These are phyloP conservation scores for Candida golubevii DNA, from an alignment of 805 yeast species.

Conservation along the genomic window DNA sequence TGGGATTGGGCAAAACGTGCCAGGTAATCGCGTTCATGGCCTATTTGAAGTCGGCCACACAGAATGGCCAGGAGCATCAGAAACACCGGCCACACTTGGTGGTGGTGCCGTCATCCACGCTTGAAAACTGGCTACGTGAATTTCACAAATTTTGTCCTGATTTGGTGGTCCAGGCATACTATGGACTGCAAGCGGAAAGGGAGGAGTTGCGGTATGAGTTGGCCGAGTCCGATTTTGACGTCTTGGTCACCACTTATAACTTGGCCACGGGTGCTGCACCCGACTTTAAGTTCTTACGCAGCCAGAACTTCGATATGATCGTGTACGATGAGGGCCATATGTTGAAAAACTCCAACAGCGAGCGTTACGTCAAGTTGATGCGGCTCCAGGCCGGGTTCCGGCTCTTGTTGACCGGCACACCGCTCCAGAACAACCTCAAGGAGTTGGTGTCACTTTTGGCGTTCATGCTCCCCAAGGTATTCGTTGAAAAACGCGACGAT, in stretches of 20 bases:
- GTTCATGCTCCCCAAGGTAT: conserved; percentile 81
- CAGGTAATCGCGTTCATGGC: conserved; percentile 94
- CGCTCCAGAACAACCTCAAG: conserved; percentile 86
- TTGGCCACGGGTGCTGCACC: conserved; percentile 82
- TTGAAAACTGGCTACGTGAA: conserved; percentile 97
- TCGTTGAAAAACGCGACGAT: conserved; percentile 78
- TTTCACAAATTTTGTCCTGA: conserved; percentile 84
- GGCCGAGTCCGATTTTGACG: conserved; percentile 63
- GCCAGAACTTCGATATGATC: conserved; percentile 75
- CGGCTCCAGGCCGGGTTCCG: conserved; percentile 79
- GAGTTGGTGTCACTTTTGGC: conserved; percentile 88
- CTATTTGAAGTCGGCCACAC: conserved; percentile 64
- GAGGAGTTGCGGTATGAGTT: conserved; percentile 75
- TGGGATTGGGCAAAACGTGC: conserved; percentile 97
- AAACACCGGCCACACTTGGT: conserved; percentile 78
- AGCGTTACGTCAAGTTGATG: conserved; percentile 85
- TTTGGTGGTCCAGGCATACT: conserved; percentile 83
- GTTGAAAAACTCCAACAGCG: conserved; percentile 85
- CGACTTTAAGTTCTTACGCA: conserved; percentile 74
- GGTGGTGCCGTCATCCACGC: conserved; percentile 93
- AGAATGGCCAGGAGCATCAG: conserved; percentile 3
- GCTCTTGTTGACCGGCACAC: conserved; percentile 90
- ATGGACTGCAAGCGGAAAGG: conserved; percentile 83
- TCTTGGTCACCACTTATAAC: conserved; percentile 89
- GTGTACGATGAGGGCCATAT: conserved; percentile 98